These are phyloP conservation scores for Exophiala phaeomuriformis DNA, from an alignment of 2,329 filamentous ascomycete species.

Conservation along the genomic window DNA sequence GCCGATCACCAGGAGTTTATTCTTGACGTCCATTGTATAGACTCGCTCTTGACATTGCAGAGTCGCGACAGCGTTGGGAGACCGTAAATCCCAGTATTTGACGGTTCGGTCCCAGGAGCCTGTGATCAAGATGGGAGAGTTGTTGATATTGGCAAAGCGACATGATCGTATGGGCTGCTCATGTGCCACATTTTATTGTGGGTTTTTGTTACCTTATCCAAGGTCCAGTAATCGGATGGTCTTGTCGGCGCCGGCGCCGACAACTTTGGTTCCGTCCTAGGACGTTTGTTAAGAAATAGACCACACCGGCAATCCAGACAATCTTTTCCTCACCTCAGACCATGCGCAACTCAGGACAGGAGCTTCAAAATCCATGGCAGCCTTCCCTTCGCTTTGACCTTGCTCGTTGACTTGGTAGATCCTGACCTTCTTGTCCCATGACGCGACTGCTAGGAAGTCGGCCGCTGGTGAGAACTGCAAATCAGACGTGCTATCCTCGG, in stretches of 20 bases:
- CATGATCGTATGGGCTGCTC: constrained; percentile 71
- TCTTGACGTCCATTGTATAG: constrained; percentile 86
- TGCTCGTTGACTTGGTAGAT: constrained; percentile 83
- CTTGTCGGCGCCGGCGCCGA: constrained; percentile 85
- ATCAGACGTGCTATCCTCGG: constrained; percentile 83
- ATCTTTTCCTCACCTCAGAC: constrained; percentile 61
- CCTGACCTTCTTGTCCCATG: constrained; percentile 96
- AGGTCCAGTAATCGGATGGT: constrained; percentile 83
- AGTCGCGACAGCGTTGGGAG: constrained; percentile 40
- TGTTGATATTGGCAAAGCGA: constrained; percentile 65
- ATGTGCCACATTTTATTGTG: constrained; percentile 64
- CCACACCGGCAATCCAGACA: background rate
- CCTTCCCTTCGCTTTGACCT: constrained; percentile 76
- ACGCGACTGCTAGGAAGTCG: constrained; percentile 81
- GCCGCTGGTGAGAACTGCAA: constrained; percentile 69
- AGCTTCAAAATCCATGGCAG: constrained; percentile 74
- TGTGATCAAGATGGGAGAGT: constrained; percentile 76
- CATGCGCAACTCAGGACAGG: constrained; percentile 81
- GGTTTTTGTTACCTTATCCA: constrained; percentile 44
- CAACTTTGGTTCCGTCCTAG: constrained; percentile 83
- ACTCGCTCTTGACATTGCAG: constrained; percentile 48
- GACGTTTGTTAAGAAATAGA: constrained; percentile 14
- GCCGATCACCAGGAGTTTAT: constrained; percentile 81
- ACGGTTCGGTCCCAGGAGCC: constrained; percentile 59
- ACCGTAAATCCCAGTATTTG: constrained; percentile 52